Evolutionary conservation across 345 rosid species (phyloP).

Genomic region (Psidium friedrichsthalianum): DNA sequence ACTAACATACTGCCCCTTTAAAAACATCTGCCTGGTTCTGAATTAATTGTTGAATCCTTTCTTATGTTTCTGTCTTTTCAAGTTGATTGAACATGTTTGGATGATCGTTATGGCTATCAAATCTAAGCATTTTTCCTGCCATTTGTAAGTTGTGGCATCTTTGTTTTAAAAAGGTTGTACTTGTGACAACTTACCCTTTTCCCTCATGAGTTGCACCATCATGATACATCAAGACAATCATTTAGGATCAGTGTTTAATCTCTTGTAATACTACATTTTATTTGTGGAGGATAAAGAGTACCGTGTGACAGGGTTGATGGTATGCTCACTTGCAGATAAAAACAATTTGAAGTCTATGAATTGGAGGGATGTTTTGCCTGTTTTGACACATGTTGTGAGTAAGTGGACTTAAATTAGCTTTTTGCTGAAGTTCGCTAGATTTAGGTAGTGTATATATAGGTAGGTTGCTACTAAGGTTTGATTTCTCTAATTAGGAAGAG

Average conservation of each 20-base stretch:
- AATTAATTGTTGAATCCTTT: neutral
- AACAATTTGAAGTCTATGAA: neutral
- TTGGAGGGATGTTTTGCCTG: neutral
- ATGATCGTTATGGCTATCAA: neutral
- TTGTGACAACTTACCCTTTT: neutral
- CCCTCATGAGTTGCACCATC: neutral
- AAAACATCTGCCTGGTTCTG: neutral
- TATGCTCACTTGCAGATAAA: neutral
- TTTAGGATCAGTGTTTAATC: neutral
- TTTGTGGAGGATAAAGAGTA: neutral
- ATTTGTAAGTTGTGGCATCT: neutral
- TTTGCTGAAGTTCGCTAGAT: neutral
- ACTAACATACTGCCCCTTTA: neutral
- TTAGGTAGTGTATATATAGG: neutral
- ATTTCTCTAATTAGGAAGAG: neutral
- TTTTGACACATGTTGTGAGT: neutral
- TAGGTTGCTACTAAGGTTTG: neutral
- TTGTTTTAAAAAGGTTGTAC: neutral
- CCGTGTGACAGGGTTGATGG: neutral
- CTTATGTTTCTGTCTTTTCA: neutral
- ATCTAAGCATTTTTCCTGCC: neutral
- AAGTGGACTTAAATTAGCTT: neutral
- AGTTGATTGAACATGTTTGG: neutral
- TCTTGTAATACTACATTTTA: neutral
- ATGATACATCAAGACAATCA: neutral